Conservation (phyloP, 1,139 yeast species). For the Yamadazyma membranifaciens region DNA sequence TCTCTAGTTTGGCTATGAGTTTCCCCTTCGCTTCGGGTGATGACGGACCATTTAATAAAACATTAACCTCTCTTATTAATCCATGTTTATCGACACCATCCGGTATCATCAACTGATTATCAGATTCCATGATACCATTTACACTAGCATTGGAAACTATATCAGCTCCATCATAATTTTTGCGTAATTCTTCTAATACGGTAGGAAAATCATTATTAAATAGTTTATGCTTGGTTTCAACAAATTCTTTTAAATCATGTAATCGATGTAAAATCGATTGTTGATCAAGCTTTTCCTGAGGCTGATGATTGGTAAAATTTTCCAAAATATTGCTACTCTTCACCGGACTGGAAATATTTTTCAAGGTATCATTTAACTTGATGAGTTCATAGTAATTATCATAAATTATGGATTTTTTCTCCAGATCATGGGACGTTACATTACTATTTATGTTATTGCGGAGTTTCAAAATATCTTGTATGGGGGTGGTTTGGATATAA, state of each 20-base stretch:
- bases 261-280: conserved; percentile 27
- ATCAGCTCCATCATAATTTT: conserved; percentile 13
- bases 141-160: conserved; percentile 25
- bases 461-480: conserved; percentile 35
- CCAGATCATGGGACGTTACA: conserved; percentile 40
- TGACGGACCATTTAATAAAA: background rate
- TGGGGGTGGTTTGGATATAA: conserved; percentile 32
- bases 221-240: conserved; percentile 21
- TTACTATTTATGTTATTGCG: conserved; percentile 33
- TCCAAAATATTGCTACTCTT: conserved; percentile 1
- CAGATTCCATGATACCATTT: conserved; percentile 14
- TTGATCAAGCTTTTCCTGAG: conserved; percentile 13
- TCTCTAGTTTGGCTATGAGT: conserved; percentile 14
- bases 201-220: conserved; percentile 30
- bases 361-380: conserved; percentile 39
- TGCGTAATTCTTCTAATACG: conserved; percentile 23
- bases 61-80: conserved; percentile 20
- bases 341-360: conserved; percentile 24
- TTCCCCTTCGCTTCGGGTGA: background rate
- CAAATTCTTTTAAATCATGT: conserved; percentile 26
- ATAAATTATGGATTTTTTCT: conserved; percentile 45
- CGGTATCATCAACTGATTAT: conserved; percentile 9
- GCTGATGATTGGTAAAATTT: background rate
- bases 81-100: conserved; percentile 15
- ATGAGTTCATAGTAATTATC: conserved; percentile 48